phyloP scores from a whole-genome alignment of 1,139 yeast genomes.

The Schwanniomyces etchellsii region DNA sequence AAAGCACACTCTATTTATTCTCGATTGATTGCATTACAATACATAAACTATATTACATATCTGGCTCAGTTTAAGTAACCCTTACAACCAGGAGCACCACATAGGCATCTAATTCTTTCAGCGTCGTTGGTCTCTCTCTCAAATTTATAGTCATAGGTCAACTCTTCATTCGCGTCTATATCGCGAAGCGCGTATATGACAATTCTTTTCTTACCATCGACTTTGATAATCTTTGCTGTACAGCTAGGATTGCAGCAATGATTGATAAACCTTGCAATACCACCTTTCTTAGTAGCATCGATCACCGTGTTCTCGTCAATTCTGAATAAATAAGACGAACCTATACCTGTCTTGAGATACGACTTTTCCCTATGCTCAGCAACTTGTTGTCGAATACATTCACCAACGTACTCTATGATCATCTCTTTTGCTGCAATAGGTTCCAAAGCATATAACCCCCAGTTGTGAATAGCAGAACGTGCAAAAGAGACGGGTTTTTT shows the following conservation, averaged over 20 bases:
- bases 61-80: constrained; percentile 90
- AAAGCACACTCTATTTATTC: too few species aligned
- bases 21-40: too few species aligned
- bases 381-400: constrained; percentile 86
- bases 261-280: constrained; percentile 91
- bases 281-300: constrained; percentile 97
- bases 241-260: constrained; percentile 98
- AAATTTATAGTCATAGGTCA: constrained; percentile 93
- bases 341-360: constrained; percentile 87
- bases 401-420: constrained; percentile 99
- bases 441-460: constrained; percentile 96
- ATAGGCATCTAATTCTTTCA: constrained; percentile 84
- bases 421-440: constrained; percentile 92
- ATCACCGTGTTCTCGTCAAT: constrained; percentile 93
- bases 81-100: constrained; percentile 93
- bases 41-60: too few species aligned
- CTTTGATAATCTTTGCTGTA: constrained; percentile 93
- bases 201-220: constrained; percentile 89
- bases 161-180: constrained; percentile 83
- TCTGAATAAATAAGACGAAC: constrained; percentile 87
- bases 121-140: constrained; percentile 88
- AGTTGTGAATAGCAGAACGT: constrained; percentile 91
- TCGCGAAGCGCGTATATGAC: constrained; percentile 92
- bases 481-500: constrained; percentile 95
- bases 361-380: constrained; percentile 90